These are phyloP conservation scores for barrel medic (Medicago truncatula) DNA, from an alignment of 306 rosid genomes.

Conservation along the genomic window DNA sequence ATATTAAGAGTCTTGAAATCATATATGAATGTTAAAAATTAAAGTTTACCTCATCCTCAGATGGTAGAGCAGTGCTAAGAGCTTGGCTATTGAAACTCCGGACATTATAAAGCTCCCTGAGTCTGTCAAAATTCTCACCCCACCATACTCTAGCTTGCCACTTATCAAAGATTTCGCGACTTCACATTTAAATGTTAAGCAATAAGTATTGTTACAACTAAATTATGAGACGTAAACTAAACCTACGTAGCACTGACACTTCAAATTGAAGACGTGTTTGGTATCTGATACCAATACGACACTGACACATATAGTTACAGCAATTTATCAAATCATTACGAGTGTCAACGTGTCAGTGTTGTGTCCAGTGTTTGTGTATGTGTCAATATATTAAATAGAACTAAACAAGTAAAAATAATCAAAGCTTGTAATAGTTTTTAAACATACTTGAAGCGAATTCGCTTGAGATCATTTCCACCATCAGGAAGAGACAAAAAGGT, in stretches of 20 bases:
- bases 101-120: slow-evolving; percentile 90
- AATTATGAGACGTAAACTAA: slow-evolving; percentile 5
- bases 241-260: not conserved
- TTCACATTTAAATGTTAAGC: slow-evolving; percentile 50
- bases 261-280: not conserved
- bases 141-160: slow-evolving; percentile 97
- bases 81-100: slow-evolving; percentile 79
- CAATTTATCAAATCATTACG: not conserved
- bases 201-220: slow-evolving; percentile 41
- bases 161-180: slow-evolving; percentile 90
- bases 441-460: slow-evolving; percentile 85
- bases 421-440: not conserved
- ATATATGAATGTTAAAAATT: not conserved
- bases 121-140: slow-evolving; percentile 91
- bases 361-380: not conserved
- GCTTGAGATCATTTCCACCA: slow-evolving; percentile 89
- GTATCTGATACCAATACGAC: too few relatives aligned
- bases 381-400: not conserved
- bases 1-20: not conserved
- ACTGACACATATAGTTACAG: not conserved
- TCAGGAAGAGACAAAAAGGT: slow-evolving; percentile 84
- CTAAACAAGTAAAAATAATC: not conserved
- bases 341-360: not conserved
- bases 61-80: slow-evolving; percentile 71
- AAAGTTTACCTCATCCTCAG: slow-evolving; percentile 83